Conservation (phyloP, 805 yeast species). For the Saccharomycopsis guyanensis region DNA sequence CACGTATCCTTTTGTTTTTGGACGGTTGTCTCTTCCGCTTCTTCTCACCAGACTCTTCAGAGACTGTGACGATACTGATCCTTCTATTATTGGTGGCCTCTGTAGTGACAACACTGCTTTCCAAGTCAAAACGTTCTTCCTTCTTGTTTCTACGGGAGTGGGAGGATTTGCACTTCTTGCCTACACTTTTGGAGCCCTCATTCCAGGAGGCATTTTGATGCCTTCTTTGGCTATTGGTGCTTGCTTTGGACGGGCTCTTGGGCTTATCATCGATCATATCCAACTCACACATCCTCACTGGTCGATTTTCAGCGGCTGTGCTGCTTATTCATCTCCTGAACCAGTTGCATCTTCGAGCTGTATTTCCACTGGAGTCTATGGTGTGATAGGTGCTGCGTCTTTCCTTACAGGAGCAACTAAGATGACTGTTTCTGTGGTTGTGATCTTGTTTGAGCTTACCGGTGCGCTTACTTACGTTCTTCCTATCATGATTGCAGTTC, state of each 20-base stretch:
- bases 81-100: constrained; percentile 24
- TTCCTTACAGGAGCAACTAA: constrained; percentile 76
- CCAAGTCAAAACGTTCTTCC: constrained; percentile 22
- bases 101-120: constrained; percentile 22
- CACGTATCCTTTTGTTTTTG: constrained; percentile 47
- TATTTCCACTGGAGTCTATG: constrained; percentile 81
- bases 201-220: constrained; percentile 64
- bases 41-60: constrained; percentile 51
- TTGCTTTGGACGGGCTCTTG: constrained; percentile 47
- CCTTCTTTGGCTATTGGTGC: constrained; percentile 62
- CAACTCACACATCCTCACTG: constrained; percentile 35
- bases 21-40: constrained; percentile 48
- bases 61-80: constrained; percentile 42
- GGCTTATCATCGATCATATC: constrained; percentile 41
- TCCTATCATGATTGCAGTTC: constrained; percentile 80
- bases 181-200: constrained; percentile 57
- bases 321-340: constrained; percentile 11
- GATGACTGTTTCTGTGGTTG: constrained; percentile 73
- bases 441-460: constrained; percentile 72
- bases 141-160: constrained; percentile 33
- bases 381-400: constrained; percentile 83
- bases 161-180: constrained; percentile 57
- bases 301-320: constrained; percentile 32
- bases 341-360: constrained; percentile 31
- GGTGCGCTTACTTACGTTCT: constrained; percentile 80